These are phyloP conservation scores for Parastagonospora avenae DNA, from an alignment of 2,329 filamentous ascomycete genomes.

Conservation along the genomic window DNA sequence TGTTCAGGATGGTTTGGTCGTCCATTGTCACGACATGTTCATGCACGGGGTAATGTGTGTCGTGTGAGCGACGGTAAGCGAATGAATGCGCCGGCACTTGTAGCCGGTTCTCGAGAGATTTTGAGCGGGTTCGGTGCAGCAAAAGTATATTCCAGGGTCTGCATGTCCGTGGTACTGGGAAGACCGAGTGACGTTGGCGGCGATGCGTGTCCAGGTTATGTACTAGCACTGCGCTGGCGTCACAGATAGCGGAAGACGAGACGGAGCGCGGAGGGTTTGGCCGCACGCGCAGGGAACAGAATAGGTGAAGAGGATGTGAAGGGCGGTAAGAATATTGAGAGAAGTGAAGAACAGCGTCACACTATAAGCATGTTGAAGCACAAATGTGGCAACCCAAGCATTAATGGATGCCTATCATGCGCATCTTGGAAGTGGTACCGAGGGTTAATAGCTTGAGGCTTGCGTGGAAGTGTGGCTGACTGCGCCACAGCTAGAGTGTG, in stretches of 20 bases:
- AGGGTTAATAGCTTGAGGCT: not conserved
- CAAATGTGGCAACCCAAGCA: no score
- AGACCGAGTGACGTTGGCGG: not conserved
- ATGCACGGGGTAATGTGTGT: constrained; percentile 4
- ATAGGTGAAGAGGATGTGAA: not conserved
- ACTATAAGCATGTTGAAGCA: no score
- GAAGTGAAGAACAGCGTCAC: not conserved
- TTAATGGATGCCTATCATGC: not conserved
- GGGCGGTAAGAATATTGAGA: not conserved
- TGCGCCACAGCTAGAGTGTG: not conserved
- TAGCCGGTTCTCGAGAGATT: not conserved
- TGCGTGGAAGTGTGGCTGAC: not conserved
- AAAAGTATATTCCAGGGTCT: not conserved
- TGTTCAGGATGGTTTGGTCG: constrained; percentile 20
- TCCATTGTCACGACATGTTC: constrained; percentile 35
- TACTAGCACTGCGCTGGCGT: constrained; percentile 11
- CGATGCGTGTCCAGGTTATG: not conserved
- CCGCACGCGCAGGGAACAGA: constrained; percentile 1
- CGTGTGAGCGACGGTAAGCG: not conserved
- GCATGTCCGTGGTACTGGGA: not conserved
- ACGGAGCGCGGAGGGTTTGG: constrained; percentile 27
- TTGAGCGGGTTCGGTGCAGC: not conserved
- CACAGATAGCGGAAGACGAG: constrained; percentile 15
- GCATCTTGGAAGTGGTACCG: not conserved
- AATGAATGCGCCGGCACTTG: constrained; percentile 10